A percentile compares a stretch with the other conserved stretches of the same genome.
These are phyloP conservation scores for Magnolia officinalis DNA, from an alignment of 164 flowering plant genomes.

Conservation along the genomic window DNA sequence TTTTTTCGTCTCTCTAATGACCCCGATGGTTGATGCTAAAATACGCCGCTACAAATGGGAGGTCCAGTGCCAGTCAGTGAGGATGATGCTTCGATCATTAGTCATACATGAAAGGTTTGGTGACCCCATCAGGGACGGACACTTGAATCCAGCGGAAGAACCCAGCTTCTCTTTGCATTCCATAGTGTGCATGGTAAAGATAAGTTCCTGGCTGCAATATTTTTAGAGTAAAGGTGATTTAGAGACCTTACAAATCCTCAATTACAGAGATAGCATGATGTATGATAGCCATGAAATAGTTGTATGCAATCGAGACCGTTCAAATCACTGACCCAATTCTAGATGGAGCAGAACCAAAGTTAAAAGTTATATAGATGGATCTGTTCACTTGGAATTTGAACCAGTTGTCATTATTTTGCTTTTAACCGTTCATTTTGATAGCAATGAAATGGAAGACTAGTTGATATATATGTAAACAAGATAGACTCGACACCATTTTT, in stretches of 20 bases:
- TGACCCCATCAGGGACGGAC: constrained; percentile 41
- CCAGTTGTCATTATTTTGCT: no score
- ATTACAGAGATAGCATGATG: no score
- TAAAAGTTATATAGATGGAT: no score
- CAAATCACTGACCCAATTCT: no score
- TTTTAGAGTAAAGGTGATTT: background rate
- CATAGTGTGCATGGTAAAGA: constrained; percentile 86
- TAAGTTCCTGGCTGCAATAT: constrained; percentile 72
- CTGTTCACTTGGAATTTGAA: no score
- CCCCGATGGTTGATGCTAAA: constrained; percentile 40
- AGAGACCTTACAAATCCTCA: background rate
- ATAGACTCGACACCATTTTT: no score
- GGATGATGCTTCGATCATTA: constrained; percentile 58
- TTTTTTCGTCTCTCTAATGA: background rate
- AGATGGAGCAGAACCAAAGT: no score
- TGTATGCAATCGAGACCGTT: no score
- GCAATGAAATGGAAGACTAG: no score
- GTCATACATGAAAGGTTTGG: constrained; percentile 74
- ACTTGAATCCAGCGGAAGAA: constrained; percentile 72
- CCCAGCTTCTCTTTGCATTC: constrained; percentile 89
- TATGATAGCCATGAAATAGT: no score
- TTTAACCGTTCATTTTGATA: no score
- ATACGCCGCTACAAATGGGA: constrained; percentile 65
- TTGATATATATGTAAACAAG: no score
- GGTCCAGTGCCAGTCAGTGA: constrained; percentile 87